Percentiles rank a stretch among this genome's conserved stretches.
These are phyloP conservation scores for Luzula sylvatica DNA, from an alignment of 176 grass and related monocot genomes.

Conservation along the genomic window DNA sequence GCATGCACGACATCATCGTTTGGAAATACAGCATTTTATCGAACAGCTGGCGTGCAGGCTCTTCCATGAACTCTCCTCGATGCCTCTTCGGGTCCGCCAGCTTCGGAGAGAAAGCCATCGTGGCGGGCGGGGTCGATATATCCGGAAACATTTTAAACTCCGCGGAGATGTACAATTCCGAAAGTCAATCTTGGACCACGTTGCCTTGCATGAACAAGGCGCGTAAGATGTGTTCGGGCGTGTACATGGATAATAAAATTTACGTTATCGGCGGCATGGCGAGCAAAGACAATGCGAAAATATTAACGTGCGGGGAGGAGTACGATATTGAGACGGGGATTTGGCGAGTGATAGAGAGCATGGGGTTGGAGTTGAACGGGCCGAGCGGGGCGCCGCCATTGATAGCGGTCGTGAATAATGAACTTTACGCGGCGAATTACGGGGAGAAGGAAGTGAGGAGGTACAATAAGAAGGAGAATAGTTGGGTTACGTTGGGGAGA, in stretches of 20 bases:
- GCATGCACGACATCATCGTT: slow-evolving; percentile 63
- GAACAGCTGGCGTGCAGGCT: slow-evolving; percentile 74
- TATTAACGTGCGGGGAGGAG: slow-evolving; percentile 90
- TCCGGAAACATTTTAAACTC: slow-evolving; percentile 45
- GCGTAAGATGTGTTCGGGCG: slow-evolving; percentile 85
- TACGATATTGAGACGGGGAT: slow-evolving; percentile 64
- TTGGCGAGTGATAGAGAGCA: slow-evolving; percentile 78
- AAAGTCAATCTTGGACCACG: slow-evolving; percentile 56
- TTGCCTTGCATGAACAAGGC: slow-evolving; percentile 78
- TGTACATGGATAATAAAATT: slow-evolving; percentile 87
- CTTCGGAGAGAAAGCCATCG: slow-evolving; percentile 76
- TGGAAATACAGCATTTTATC: slow-evolving; percentile 86
- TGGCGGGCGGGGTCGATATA: slow-evolving; percentile 76
- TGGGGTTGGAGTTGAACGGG: slow-evolving; percentile 75
- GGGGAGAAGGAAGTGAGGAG: slow-evolving; percentile 73
- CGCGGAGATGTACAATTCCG: slow-evolving; percentile 81
- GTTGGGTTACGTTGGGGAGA: slow-evolving; percentile 73
- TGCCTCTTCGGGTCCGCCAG: slow-evolving; percentile 97
- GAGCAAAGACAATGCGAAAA: slow-evolving; percentile 52
- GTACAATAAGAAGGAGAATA: slow-evolving; percentile 68
- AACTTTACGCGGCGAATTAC: slow-evolving; percentile 77
- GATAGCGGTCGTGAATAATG: slow-evolving; percentile 78
- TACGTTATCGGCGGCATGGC: slow-evolving; percentile 91
- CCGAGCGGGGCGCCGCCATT: slow-evolving; percentile 80
- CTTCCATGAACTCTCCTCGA: slow-evolving; percentile 80